Base-by-base conservation (phyloP, 257 asterid species). In the Gynochthodes officinalis region DNA sequence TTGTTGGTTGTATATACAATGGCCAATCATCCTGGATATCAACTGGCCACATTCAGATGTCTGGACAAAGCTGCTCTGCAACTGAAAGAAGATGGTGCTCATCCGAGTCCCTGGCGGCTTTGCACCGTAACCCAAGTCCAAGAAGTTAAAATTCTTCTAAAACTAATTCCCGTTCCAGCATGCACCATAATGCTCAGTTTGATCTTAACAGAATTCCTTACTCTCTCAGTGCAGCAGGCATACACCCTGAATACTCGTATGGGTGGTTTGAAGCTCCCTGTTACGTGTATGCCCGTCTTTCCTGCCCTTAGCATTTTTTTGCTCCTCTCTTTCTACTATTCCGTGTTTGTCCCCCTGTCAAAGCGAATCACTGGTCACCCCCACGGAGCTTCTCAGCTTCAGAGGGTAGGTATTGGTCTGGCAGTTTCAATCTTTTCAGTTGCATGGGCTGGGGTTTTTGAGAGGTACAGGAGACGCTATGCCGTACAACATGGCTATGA, bases 41-140 rank as follows among this genome's bases (percentile, higher is more conserved):
- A n/a, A n/a, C n/a, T n/a, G n/a, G n/a, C 28, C 70, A 52, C 14
- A 49, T 72, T 73, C 65, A 92, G 96, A 80, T 94, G 91, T 63
- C 76, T 94, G 86, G 99, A 94, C 89, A 91, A 91, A 84, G 99
- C 97, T 13, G 97, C 99, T 68, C 87, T 94, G 76, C 91, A 79
- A 70, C 93, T 91, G 72, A 88, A 91, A 83, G 99, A 91, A 82
- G 99, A 94, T 5, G 87, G 87, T 4, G 83, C 82, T n/a, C 66
- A 75, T 75, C 88, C 86, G 32, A 92, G 85, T 77, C 93, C 92
- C 0, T 94, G 99, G 99, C 81, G 85, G 77, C 97, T 94, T 76
- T 91, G 97, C 86, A 91, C 97, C 0, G 99, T 94, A 46, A 94
- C 99, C 21, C 99, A 94, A 88, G 97, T 94, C 39, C 97, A 94